Conservation (phyloP, 2,329 filamentous ascomycete species). For the Shiraia bambusicola region DNA sequence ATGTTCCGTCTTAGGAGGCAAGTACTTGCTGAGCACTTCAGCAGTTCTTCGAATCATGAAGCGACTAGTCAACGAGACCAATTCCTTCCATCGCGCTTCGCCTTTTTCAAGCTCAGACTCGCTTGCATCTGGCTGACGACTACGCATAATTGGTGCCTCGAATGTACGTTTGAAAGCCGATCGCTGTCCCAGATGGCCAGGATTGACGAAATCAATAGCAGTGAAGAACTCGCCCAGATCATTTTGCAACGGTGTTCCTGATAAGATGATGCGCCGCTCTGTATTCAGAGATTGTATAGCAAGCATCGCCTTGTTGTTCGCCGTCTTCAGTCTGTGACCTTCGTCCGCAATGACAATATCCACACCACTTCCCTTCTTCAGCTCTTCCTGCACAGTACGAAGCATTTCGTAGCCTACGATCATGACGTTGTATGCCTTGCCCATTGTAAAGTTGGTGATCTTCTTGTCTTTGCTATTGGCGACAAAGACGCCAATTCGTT, state of each 20-base stretch:
- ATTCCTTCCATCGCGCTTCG: slow-evolving; percentile 61
- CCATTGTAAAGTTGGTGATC: slow-evolving; percentile 68
- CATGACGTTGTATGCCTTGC: slow-evolving; percentile 68
- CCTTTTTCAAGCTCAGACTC: slow-evolving; percentile 64
- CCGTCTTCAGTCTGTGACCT: slow-evolving; percentile 67
- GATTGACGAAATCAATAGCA: slow-evolving; percentile 70
- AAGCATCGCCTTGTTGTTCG: slow-evolving; percentile 67
- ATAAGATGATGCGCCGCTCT: slow-evolving; percentile 62
- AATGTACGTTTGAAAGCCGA: slow-evolving; percentile 65
- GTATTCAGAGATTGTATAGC: slow-evolving; percentile 67
- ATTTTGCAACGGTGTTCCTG: slow-evolving; percentile 69
- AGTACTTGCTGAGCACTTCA: slow-evolving; percentile 65
- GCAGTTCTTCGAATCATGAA: slow-evolving; percentile 68
- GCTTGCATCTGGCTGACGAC: slow-evolving; percentile 64
- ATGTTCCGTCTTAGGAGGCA: slow-evolving; percentile 68
- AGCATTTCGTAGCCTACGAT: slow-evolving; percentile 74
- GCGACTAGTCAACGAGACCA: slow-evolving; percentile 60
- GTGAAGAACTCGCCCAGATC: slow-evolving; percentile 68
- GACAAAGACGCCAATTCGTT: slow-evolving; percentile 69
- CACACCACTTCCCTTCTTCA: slow-evolving; percentile 63
- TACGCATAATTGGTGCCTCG: slow-evolving; percentile 64
- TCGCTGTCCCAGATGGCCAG: slow-evolving; percentile 63
- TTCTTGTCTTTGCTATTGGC: slow-evolving; percentile 59
- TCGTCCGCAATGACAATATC: slow-evolving; percentile 73
- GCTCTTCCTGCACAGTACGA: slow-evolving; percentile 63